phyloP scores from a whole-genome alignment of 2,329 filamentous ascomycete genomes.

The Penicillium sp. region DNA sequence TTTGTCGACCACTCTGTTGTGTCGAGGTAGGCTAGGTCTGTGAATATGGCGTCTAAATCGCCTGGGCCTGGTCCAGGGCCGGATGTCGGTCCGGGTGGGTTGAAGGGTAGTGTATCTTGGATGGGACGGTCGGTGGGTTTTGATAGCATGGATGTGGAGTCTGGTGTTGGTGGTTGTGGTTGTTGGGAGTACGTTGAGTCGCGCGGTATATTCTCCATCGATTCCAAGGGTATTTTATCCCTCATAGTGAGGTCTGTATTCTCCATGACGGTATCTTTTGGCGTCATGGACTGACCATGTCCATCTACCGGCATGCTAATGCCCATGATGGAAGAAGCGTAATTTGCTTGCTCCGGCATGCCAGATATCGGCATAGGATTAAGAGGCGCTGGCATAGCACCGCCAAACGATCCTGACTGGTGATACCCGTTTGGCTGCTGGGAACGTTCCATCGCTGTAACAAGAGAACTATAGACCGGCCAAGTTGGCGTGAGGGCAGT shows the following conservation, averaged over 20 bases:
- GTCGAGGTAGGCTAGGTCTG: slow-evolving; percentile 51
- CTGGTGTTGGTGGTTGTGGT: slow-evolving; percentile 36
- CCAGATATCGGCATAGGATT: slow-evolving; percentile 9
- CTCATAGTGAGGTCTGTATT: slow-evolving; percentile 26
- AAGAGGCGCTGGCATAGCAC: background rate
- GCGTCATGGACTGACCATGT: slow-evolving; percentile 37
- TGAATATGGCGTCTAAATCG: slow-evolving; percentile 50
- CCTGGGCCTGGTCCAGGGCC: slow-evolving; percentile 9
- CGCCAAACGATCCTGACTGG: slow-evolving; percentile 4
- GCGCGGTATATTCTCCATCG: slow-evolving; percentile 26
- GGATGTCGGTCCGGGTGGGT: background rate
- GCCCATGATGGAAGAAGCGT: slow-evolving; percentile 35
- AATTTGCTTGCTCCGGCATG: slow-evolving; percentile 22
- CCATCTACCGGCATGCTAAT: slow-evolving; percentile 39
- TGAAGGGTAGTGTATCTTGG: slow-evolving; percentile 16
- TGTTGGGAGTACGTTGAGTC: slow-evolving; percentile 16
- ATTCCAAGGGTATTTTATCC: no score
- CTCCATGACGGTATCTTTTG: slow-evolving; percentile 37
- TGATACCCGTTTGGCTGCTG: slow-evolving; percentile 25
- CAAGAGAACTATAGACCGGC: slow-evolving; percentile 40
- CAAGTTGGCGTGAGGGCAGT: slow-evolving; percentile 32
- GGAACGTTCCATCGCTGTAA: slow-evolving; percentile 34
- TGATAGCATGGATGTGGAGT: slow-evolving; percentile 24
- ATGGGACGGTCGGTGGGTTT: slow-evolving; percentile 3
- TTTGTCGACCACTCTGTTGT: slow-evolving; percentile 50